These are phyloP conservation scores for Paecilomyces formosus DNA, from an alignment of 2,329 filamentous ascomycete genomes.

Conservation along the genomic window DNA sequence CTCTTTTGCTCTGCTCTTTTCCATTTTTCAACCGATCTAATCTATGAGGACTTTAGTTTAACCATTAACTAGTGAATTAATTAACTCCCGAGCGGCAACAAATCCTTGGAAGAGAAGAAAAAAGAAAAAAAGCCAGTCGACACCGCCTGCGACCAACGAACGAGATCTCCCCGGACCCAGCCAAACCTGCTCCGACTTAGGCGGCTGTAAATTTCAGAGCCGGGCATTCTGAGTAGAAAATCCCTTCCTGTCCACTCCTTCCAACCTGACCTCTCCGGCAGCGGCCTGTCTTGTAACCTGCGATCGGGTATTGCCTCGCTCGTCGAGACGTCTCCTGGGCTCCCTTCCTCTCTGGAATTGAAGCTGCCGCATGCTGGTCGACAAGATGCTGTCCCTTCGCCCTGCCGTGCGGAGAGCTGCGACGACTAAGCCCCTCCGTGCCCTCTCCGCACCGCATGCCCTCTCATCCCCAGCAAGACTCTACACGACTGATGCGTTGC, in stretches of 20 bases:
- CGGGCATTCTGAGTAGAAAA: neutral
- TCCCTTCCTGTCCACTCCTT: neutral
- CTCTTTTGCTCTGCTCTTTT: no score
- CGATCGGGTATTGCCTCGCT: slow-evolving; percentile 1
- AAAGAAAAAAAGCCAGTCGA: neutral
- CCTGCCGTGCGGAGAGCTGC: slow-evolving; percentile 39
- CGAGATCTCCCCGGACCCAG: neutral
- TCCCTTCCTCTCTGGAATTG: slow-evolving; percentile 9
- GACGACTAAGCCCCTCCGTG: slow-evolving; percentile 31
- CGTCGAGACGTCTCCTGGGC: slow-evolving; percentile 5
- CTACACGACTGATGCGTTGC: slow-evolving; percentile 14
- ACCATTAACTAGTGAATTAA: no score
- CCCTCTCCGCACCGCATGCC: slow-evolving; percentile 31
- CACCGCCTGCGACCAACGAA: neutral
- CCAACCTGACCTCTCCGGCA: neutral
- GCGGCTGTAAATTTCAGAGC: neutral
- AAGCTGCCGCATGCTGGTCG: slow-evolving; percentile 36
- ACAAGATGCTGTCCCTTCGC: slow-evolving; percentile 37
- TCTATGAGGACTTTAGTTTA: no score
- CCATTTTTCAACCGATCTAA: no score
- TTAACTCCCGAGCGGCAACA: neutral
- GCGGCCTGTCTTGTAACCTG: neutral
- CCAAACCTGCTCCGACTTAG: neutral
- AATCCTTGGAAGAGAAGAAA: neutral
- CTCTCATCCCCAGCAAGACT: slow-evolving; percentile 20